A percentile compares a stretch with the other conserved stretches of the same genome.
These are phyloP conservation scores for Dipteronia sinensis DNA, from an alignment of 345 rosid genomes.

Conservation along the genomic window DNA sequence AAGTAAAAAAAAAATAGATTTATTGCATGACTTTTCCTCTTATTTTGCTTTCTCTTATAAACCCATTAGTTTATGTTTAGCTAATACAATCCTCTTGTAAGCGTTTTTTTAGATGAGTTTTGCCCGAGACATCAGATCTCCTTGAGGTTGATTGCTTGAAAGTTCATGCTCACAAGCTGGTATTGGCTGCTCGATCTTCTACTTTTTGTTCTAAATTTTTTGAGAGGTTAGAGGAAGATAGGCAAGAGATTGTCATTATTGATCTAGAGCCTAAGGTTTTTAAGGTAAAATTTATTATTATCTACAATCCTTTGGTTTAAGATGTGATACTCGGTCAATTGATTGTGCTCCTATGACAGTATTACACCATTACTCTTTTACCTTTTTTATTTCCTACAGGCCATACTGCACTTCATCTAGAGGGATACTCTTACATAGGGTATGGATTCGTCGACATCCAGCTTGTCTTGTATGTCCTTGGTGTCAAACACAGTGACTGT, in stretches of 20 bases:
- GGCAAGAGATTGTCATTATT: slow-evolving; percentile 42
- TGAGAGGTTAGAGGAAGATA: slow-evolving; percentile 34
- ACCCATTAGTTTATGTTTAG: no score
- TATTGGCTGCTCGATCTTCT: slow-evolving; percentile 67
- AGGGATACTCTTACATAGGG: slow-evolving; percentile 56
- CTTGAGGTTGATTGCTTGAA: no score
- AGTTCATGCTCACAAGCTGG: slow-evolving; percentile 58
- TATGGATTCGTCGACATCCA: slow-evolving; percentile 34
- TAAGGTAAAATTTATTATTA: slow-evolving; percentile 39
- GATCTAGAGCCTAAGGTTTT: slow-evolving; percentile 54
- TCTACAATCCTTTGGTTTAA: slow-evolving; percentile 5
- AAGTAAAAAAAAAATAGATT: no score
- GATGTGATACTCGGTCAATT: background rate
- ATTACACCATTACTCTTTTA: background rate
- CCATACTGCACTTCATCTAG: slow-evolving; percentile 57
- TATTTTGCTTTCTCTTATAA: no score
- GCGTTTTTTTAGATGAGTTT: no score
- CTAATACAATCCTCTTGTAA: no score
- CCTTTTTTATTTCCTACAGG: slow-evolving; percentile 30
- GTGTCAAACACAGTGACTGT: slow-evolving; percentile 44
- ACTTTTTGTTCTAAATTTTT: slow-evolving; percentile 47
- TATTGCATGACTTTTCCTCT: no score
- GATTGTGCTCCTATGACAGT: slow-evolving; percentile 3
- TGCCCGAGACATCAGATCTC: no score
- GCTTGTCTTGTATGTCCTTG: slow-evolving; percentile 27